Base-by-base conservation (phyloP, 441 rosid species). In the Adansonia rubrostipa region DNA sequence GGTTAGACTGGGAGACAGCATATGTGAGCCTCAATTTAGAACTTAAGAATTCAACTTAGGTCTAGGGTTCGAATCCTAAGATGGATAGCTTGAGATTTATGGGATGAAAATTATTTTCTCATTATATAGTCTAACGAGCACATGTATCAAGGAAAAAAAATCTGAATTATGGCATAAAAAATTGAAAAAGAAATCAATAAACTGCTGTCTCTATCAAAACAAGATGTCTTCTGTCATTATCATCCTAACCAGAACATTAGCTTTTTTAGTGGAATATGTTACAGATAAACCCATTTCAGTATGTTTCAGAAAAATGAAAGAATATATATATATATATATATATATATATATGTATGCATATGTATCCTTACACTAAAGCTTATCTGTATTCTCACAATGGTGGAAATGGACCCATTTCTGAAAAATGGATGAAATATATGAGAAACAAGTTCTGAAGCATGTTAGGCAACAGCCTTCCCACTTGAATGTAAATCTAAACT, bases 391-490 rank as follows among this genome's bases (percentile, higher is more conserved):
- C 72, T 57, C 77, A 69, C 76, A 60, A 48, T 54, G 33, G 19
- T 63, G 74, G 62, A 69, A 73, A 75, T 36, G 75, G 64, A 78
- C 79, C 63, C 75, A 77, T 81, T 60, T 53, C 68, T 80, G 65
- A 57, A 80, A 72, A 79, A 78, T 78, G 83, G 69, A 77, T 77
- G 74, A 80, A 77, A 81, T 74, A 80, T 77, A 61, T 10, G 66
- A 61, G 82, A 79, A 73, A 74, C 90, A 83, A 82, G 82, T 84
- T 81, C 82, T 79, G 64, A 63, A 84, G 77, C 86, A 85, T 84
- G 84, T 77, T 77, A 81, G 80, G 72, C 78, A 82, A 80, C 57
- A 67, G 80, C 84, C 78, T 57, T 77, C 75, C 76, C 71, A 58
- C 77, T 81, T 83, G 51, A 71, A 60, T 33, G 57, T 17, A 1